Percentiles rank a stretch among this genome's conserved stretches.
These are phyloP conservation scores for Musa acuminata DNA, from an alignment of 176 grass and related monocot species.

Conservation along the genomic window DNA sequence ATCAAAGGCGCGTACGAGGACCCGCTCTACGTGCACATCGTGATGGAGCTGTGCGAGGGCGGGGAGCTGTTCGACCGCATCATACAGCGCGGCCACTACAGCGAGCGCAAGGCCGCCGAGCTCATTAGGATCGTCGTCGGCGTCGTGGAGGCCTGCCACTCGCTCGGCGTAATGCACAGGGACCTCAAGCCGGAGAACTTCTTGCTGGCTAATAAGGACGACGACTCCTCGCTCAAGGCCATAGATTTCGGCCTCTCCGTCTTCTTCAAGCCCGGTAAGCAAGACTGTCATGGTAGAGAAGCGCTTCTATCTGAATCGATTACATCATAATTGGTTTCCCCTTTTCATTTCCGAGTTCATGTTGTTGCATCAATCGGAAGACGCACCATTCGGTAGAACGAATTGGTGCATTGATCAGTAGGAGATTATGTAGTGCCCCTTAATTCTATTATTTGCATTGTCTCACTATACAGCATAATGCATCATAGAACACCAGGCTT, in stretches of 20 bases:
- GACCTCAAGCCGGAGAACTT: conserved; percentile 79
- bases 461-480: too few relatives aligned
- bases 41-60: conserved; percentile 28
- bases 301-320: too few relatives aligned
- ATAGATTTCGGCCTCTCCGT: conserved; percentile 73
- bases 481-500: too few relatives aligned
- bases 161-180: conserved; percentile 57
- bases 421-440: too few relatives aligned
- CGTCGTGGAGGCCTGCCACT: conserved; percentile 73
- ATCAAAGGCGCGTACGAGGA: conserved; percentile 81
- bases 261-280: conserved; percentile 60
- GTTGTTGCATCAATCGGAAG: too few relatives aligned
- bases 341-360: not conserved
- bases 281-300: not conserved
- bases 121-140: conserved; percentile 53
- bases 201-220: conserved; percentile 20
- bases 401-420: too few relatives aligned
- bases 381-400: too few relatives aligned
- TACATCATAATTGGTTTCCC: too few relatives aligned
- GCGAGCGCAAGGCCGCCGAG: conserved; percentile 50
- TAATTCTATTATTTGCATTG: too few relatives aligned
- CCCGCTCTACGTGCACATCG: conserved; percentile 32
- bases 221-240: conserved; percentile 42
- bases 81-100: conserved; percentile 49
- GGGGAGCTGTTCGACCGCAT: conserved; percentile 29